A percentile compares a stretch with the other conserved stretches of the same genome.
Evolutionary conservation across 345 rosid genomes (phyloP).

Genomic region (Eucalyptus microcorys): DNA sequence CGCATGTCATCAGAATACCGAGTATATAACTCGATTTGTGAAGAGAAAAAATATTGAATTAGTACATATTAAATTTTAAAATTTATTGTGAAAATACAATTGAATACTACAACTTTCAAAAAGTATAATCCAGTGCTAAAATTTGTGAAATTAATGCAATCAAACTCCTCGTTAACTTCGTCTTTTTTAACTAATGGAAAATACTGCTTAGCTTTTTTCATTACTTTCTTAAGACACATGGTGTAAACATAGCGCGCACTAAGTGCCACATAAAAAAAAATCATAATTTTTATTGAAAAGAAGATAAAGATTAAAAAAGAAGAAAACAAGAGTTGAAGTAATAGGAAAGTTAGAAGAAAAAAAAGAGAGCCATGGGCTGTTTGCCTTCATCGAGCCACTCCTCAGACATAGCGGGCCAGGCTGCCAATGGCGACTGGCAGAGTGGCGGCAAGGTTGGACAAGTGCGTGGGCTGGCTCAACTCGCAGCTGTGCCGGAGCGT

Average conservation of each 20-base stretch:
- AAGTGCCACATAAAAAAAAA: neutral
- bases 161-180: neutral
- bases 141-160: neutral
- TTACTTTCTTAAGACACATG: neutral
- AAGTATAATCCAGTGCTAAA: neutral
- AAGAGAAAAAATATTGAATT: neutral
- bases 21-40: neutral
- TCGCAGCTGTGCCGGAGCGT: neutral
- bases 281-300: neutral
- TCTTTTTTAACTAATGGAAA: neutral
- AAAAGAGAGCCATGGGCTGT: neutral
- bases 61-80: neutral
- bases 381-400: neutral
- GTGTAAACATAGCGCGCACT: fast-evolving
- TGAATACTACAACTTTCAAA: neutral
- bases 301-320: neutral
- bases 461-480: neutral
- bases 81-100: too few relatives aligned
- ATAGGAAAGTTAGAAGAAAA: neutral
- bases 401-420: neutral
- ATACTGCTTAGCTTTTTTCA: neutral
- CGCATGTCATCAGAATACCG: neutral
- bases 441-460: neutral
- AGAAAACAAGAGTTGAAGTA: neutral
- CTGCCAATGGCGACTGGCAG: neutral